Evolutionary conservation across 2,329 filamentous ascomycete genomes (phyloP).

Genomic region (Aspergillus proliferans): DNA sequence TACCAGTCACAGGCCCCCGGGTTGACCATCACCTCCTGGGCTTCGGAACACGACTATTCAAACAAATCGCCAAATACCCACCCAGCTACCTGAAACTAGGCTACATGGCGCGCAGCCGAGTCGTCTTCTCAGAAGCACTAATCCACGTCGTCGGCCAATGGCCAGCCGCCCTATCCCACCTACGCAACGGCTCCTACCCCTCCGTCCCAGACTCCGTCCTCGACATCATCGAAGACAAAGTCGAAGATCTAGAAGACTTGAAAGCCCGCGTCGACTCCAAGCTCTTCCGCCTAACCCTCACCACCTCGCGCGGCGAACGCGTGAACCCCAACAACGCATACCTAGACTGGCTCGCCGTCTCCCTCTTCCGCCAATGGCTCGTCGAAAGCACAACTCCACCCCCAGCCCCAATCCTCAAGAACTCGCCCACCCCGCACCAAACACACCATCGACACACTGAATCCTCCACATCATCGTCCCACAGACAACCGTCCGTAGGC

Average conservation of each 20-base stretch:
- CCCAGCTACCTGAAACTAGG: slow-evolving; percentile 86
- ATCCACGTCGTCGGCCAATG: slow-evolving; percentile 94
- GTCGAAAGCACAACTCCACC: slow-evolving; percentile 80
- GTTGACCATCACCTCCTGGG: slow-evolving; percentile 91
- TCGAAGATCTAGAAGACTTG: slow-evolving; percentile 80
- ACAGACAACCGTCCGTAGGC: slow-evolving; percentile 15
- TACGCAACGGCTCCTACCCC: slow-evolving; percentile 51
- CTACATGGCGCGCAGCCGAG: slow-evolving; percentile 74
- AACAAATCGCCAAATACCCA: slow-evolving; percentile 93
- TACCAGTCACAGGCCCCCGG: slow-evolving; percentile 77
- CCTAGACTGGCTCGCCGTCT: slow-evolving; percentile 83
- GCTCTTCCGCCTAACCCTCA: slow-evolving; percentile 74
- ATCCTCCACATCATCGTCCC: slow-evolving; percentile 15
- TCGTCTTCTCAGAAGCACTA: slow-evolving; percentile 80
- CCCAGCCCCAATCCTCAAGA: slow-evolving; percentile 46
- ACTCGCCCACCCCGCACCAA: slow-evolving; percentile 12
- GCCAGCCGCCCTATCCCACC: slow-evolving; percentile 71
- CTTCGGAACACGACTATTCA: slow-evolving; percentile 86
- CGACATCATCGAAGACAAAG: slow-evolving; percentile 90
- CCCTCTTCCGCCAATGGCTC: slow-evolving; percentile 85
- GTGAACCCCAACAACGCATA: slow-evolving; percentile 74
- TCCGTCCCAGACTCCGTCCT: slow-evolving; percentile 69
- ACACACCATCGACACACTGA: slow-evolving; percentile 8
- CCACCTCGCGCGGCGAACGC: slow-evolving; percentile 72
- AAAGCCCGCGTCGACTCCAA: slow-evolving; percentile 73